Evolutionary conservation across 352 stramenopile species (phyloP), one percentile per base, ranked within the genome.

Genomic region (Nothophytophthora sp.): DNA sequence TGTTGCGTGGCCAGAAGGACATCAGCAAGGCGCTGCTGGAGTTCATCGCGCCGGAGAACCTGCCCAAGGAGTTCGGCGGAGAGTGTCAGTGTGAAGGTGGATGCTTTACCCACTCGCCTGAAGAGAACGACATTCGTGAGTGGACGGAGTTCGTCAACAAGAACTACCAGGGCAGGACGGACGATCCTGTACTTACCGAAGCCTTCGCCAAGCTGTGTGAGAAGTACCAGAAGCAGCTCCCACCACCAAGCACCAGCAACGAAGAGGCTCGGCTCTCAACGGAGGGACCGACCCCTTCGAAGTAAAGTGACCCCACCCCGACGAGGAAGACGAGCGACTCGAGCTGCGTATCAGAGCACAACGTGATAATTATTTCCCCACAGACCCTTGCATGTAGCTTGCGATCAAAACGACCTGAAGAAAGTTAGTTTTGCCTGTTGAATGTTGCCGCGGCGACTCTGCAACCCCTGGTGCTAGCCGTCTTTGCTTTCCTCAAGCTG

Each of bases 21-120:
- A 86, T 91, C 16, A 73, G 67, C 25, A 86, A 89, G 54, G 73
- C 74, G 16, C 43, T 91, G 38, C 63, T 89, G 30, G 76, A 91
- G 51, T 86, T 82, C 30, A 66, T 91, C 15, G 70, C 74, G 23
- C 49, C 70, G 12, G 78, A 88, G 24, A 86, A 81, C 43, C 47
- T 91, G 22, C 80, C 80, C 5, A 69, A 75, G 15, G 75, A 89
- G 50, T 89, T 84, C 29, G 80, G 80, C 19, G 80, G 80, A 38
- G 60, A 55, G n/a, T 89, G 80, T 39, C 42, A 62, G 18, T 90
- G 80, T 35, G 66, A 76, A 35, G 77, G 80, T 13, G 77, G 78
- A 15, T 90, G 80, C 44, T 63, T 75, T 13, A 80, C 58, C 3
- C 55, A 87, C 46, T 88, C 77, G 12, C 80, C 80, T 3, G 78